Evolutionary conservation across 495 filamentous ascomycete genomes (phyloP).

Genomic region (Aspergillus nidulans): DNA sequence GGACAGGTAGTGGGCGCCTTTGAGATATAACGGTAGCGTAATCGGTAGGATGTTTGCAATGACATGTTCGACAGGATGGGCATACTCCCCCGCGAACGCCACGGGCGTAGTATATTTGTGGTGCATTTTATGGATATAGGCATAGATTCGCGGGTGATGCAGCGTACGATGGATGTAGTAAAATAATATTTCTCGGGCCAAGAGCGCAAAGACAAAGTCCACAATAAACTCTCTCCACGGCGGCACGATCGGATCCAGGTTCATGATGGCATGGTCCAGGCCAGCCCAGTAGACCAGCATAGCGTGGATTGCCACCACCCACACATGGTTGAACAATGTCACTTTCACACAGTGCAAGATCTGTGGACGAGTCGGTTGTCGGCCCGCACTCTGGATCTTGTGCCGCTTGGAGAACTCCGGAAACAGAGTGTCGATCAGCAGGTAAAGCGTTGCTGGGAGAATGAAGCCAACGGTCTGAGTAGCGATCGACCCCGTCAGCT

Average conservation of each 20-base stretch:
- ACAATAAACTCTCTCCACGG: neutral
- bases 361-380: conserved; percentile 36
- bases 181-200: conserved; percentile 44
- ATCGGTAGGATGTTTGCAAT: conserved; percentile 42
- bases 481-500: conserved; percentile 34
- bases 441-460: conserved; percentile 34
- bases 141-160: conserved; percentile 41
- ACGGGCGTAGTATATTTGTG: conserved; percentile 48
- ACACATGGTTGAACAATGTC: conserved; percentile 33
- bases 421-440: conserved; percentile 29
- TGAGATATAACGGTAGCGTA: conserved; percentile 31
- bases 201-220: conserved; percentile 35
- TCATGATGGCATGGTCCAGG: neutral
- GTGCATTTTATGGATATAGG: conserved; percentile 44
- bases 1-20: conserved; percentile 35
- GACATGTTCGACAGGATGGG: conserved; percentile 47
- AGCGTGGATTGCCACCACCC: conserved; percentile 22
- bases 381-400: conserved; percentile 42
- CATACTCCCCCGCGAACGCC: conserved; percentile 46
- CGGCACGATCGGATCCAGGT: neutral
- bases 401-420: conserved; percentile 40
- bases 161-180: conserved; percentile 48
- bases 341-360: conserved; percentile 33
- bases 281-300: conserved; percentile 19
- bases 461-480: conserved; percentile 42